Evolutionary conservation across 2,329 filamentous ascomycete genomes (phyloP).

Genomic region (Rhynchosporium secalis): DNA sequence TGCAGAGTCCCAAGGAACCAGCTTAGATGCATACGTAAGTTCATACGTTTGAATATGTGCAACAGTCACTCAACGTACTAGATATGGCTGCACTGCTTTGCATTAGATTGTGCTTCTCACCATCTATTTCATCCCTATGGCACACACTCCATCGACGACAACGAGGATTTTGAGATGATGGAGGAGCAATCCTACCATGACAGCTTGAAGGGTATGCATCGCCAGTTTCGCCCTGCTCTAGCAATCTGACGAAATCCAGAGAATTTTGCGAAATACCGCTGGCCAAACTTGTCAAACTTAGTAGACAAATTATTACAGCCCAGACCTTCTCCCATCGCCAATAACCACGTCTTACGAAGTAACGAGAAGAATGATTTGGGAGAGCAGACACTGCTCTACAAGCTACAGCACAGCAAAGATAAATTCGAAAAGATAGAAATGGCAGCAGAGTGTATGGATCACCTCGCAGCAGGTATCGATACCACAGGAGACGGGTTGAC

Average conservation of each 20-base stretch:
- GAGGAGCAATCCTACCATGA: slow-evolving; percentile 67
- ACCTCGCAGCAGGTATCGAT: slow-evolving; percentile 70
- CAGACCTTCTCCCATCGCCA: slow-evolving; percentile 50
- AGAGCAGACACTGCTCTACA: slow-evolving; percentile 58
- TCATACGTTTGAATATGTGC: too few relatives aligned
- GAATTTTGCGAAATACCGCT: slow-evolving; percentile 61
- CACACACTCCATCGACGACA: slow-evolving; percentile 56
- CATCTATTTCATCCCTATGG: slow-evolving; percentile 69
- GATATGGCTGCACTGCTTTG: slow-evolving; percentile 59
- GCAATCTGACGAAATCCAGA: slow-evolving; percentile 42
- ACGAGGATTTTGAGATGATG: slow-evolving; percentile 65
- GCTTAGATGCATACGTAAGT: slow-evolving; percentile 61
- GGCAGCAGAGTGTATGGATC: slow-evolving; percentile 69
- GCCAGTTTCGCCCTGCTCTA: slow-evolving; percentile 30
- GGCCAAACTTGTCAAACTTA: slow-evolving; percentile 95
- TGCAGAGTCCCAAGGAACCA: slow-evolving; percentile 45
- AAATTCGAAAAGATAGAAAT: slow-evolving; percentile 54
- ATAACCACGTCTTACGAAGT: slow-evolving; percentile 57
- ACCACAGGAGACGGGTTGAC: slow-evolving; percentile 70
- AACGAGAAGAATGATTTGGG: slow-evolving; percentile 48
- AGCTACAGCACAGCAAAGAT: slow-evolving; percentile 54
- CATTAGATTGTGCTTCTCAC: slow-evolving; percentile 67
- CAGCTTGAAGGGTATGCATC: slow-evolving; percentile 59
- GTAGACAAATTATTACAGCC: slow-evolving; percentile 85
- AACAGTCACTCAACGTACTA: slow-evolving; percentile 14